A percentile compares a stretch with the other conserved stretches of the same genome.
Conservation (phyloP, 805 yeast species). For the Barnettozyma salicaria region DNA sequence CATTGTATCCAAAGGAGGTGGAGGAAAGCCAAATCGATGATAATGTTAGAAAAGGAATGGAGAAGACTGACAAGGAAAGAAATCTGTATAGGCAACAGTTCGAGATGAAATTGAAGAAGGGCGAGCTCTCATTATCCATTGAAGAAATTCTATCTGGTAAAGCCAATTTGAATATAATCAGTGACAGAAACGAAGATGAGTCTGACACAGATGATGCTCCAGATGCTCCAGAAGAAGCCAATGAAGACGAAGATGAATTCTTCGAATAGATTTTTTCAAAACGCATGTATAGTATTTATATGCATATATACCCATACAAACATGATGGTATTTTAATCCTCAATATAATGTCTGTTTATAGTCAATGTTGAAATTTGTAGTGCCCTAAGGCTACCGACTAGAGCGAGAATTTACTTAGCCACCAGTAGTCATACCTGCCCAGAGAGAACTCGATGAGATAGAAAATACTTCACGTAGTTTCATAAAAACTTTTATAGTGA, state of each 20-base stretch:
- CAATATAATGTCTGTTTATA: too few species aligned
- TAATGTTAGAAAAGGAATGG: slow-evolving; percentile 31
- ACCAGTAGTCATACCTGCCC: too few species aligned
- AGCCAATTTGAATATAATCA: slow-evolving; percentile 11
- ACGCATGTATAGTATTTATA: too few species aligned
- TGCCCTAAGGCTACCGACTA: too few species aligned
- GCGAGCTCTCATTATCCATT: slow-evolving; percentile 52
- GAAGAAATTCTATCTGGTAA: slow-evolving; percentile 36
- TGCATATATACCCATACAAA: too few species aligned
- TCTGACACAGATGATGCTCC: slow-evolving; percentile 15
- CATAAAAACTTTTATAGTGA: too few species aligned
- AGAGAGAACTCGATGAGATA: too few species aligned
- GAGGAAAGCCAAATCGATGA: slow-evolving; percentile 24
- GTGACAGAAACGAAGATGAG: slow-evolving; percentile 15
- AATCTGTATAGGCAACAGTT: slow-evolving; percentile 47
- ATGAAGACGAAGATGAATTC: slow-evolving; percentile 26
- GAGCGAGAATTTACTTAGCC: too few species aligned
- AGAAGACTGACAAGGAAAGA: slow-evolving; percentile 38
- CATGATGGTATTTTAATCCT: too few species aligned
- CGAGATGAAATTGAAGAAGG: slow-evolving; percentile 44
- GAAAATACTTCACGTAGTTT: too few species aligned
- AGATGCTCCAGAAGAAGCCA: slow-evolving; percentile 20
- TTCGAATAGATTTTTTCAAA: slow-evolving; percentile 23
- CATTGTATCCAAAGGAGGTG: slow-evolving; percentile 57
- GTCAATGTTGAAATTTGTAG: too few species aligned